These are phyloP conservation scores for Talaromyces sp. DNA, from an alignment of 2,329 filamentous ascomycete genomes.

Conservation along the genomic window DNA sequence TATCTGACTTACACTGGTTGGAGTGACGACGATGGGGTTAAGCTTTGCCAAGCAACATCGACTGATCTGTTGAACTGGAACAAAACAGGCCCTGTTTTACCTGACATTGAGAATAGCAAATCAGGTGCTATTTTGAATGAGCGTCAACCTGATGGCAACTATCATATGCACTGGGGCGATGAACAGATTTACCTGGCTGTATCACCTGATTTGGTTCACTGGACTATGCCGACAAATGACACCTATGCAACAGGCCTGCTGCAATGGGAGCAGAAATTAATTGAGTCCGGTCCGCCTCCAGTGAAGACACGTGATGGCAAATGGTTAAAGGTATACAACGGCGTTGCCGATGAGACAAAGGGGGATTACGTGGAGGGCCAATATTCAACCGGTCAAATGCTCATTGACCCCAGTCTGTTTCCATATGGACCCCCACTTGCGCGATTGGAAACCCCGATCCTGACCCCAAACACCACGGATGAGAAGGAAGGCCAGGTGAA, in stretches of 20 bases:
- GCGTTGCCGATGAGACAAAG: conserved; percentile 12
- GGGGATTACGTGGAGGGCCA: conserved; percentile 22
- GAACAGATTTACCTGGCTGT: conserved; percentile 25
- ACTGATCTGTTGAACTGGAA: conserved; percentile 31
- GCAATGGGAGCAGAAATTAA: conserved; percentile 27
- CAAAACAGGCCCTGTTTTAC: conserved; percentile 19
- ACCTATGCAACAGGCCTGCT: conserved; percentile 22
- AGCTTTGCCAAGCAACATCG: conserved; percentile 32
- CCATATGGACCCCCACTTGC: conserved; percentile 20
- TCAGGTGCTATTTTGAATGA: conserved; percentile 21
- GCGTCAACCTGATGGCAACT: conserved; percentile 23
- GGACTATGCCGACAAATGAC: conserved; percentile 16
- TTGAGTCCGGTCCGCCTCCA: conserved; percentile 27
- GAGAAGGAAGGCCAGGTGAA: conserved; percentile 28
- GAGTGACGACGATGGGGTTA: conserved; percentile 21
- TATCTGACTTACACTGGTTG: conserved; percentile 35
- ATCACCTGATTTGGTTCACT: conserved; percentile 28
- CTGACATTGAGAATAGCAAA: conserved; percentile 12
- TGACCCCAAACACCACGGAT: conserved; percentile 20
- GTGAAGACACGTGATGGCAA: conserved; percentile 29
- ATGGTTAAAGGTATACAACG: conserved; percentile 29
- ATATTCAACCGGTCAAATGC: conserved; percentile 30
- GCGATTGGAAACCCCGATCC: conserved; percentile 24
- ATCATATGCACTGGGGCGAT: conserved; percentile 33
- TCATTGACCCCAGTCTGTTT: conserved; percentile 24